Percentiles rank a stretch among this genome's conserved stretches.
phyloP scores from a whole-genome alignment of 768 basidiomycete genomes.

The Tulasnella calospora region DNA sequence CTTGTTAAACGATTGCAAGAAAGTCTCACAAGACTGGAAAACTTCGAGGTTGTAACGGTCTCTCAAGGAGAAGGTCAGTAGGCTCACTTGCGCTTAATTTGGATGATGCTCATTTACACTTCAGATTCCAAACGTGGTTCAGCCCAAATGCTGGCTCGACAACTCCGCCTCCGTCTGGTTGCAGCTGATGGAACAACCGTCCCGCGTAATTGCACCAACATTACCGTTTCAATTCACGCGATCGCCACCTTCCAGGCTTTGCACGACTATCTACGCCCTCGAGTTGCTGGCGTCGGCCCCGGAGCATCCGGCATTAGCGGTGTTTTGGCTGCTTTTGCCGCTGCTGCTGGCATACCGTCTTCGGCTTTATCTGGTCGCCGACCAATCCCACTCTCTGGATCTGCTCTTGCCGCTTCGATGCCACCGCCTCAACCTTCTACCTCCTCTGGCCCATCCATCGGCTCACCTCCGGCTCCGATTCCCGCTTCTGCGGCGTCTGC shows the following conservation, averaged over 20 bases:
- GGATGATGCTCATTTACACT: neutral
- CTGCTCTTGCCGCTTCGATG: conserved; percentile 33
- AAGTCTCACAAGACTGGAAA: conserved; percentile 89
- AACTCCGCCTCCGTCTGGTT: conserved; percentile 82
- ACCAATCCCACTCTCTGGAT: conserved; percentile 30
- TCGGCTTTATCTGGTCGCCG: conserved; percentile 37
- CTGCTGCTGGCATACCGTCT: conserved; percentile 65
- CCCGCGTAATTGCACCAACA: conserved; percentile 69
- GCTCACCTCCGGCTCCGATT: conserved; percentile 27
- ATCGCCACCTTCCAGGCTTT: conserved; percentile 97
- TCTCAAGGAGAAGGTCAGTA: conserved; percentile 71
- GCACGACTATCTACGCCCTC: conserved; percentile 90
- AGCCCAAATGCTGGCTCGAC: conserved; percentile 85
- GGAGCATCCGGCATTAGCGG: conserved; percentile 56
- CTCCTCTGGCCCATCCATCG: conserved; percentile 37
- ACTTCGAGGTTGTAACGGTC: conserved; percentile 92
- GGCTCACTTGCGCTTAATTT: neutral
- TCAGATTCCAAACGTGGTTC: conserved; percentile 86
- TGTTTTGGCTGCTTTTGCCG: conserved; percentile 81
- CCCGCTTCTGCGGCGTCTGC: conserved; percentile 13
- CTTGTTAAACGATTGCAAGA: conserved; percentile 97
- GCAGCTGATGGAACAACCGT: conserved; percentile 86
- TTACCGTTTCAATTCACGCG: conserved; percentile 95
- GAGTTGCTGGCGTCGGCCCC: conserved; percentile 56
- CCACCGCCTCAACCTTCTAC: conserved; percentile 38